Evolutionary conservation across 129 eudicot species (phyloP).

Genomic region (Artemisia tridentata): DNA sequence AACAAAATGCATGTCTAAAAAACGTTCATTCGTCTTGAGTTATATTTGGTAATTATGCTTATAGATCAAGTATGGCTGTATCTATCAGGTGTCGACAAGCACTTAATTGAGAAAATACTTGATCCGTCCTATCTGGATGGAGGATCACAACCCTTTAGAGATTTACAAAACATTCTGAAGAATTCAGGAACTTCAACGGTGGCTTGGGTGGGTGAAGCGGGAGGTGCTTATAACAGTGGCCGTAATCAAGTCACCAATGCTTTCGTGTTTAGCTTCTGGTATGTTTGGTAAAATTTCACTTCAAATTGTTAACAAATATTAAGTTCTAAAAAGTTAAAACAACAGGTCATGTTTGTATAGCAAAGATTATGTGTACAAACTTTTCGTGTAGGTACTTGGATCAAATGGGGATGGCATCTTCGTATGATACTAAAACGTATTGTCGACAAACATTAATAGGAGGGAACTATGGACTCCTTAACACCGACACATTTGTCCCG

Average conservation of each 20-base stretch:
- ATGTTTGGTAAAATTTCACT: not conserved
- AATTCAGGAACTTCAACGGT: constrained; percentile 41
- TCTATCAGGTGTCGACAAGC: constrained; percentile 48
- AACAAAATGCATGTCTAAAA: constrained; percentile 5
- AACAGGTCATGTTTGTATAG: too few species aligned
- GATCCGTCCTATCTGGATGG: constrained; percentile 60
- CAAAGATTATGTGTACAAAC: not conserved
- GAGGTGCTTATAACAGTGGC: constrained; percentile 90
- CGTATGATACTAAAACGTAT: constrained; percentile 73
- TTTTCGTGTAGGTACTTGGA: constrained; percentile 65
- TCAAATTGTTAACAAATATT: too few species aligned
- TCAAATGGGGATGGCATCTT: constrained; percentile 82
- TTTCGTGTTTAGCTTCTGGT: constrained; percentile 86
- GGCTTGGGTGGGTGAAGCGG: constrained; percentile 98
- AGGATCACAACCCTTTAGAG: constrained; percentile 45
- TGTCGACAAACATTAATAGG: constrained; percentile 82
- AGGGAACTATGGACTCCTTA: constrained; percentile 85
- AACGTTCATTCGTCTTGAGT: not conserved
- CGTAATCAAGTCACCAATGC: constrained; percentile 64
- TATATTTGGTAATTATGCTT: not conserved
- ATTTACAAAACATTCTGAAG: constrained; percentile 50
- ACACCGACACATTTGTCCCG: constrained; percentile 53
- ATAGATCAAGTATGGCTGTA: not conserved
- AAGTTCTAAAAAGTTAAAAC: too few species aligned
- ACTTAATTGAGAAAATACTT: constrained; percentile 59